phyloP scores from a whole-genome alignment of 2,329 filamentous ascomycete species.

The Herpotrichia juniperi region DNA sequence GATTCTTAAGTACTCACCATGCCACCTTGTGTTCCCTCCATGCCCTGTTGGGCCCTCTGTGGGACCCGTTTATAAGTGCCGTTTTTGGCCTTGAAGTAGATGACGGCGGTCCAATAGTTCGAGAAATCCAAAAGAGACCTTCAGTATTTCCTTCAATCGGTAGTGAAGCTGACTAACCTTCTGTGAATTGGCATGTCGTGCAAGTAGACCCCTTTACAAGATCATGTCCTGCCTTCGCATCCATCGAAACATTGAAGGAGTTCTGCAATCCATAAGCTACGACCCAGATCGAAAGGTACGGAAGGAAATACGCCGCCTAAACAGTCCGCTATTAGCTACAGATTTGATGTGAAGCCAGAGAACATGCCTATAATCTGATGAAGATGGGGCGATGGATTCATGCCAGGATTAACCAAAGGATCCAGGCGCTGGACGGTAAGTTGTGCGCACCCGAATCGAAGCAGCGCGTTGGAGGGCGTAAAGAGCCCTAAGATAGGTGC shows the following conservation, averaged over 20 bases:
- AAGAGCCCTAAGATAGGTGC: conserved; percentile 25
- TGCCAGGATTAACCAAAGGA: conserved; percentile 44
- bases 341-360: no score
- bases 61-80: conserved; percentile 50
- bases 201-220: conserved; percentile 43
- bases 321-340: no score
- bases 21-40: conserved; percentile 50
- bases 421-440: conserved; percentile 34
- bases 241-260: conserved; percentile 56
- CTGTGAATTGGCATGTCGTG: conserved; percentile 52
- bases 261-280: conserved; percentile 29
- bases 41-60: conserved; percentile 51
- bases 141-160: neutral
- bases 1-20: conserved; percentile 18
- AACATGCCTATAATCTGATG: conserved; percentile 52
- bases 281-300: neutral
- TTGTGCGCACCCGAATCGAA: conserved; percentile 34
- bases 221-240: conserved; percentile 28
- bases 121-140: conserved; percentile 29
- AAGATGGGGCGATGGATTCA: conserved; percentile 43
- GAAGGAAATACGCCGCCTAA: conserved; percentile 41
- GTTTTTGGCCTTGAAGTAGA: conserved; percentile 35
- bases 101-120: conserved; percentile 41
- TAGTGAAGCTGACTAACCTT: conserved; percentile 42
- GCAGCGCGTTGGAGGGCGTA: conserved; percentile 23